These are phyloP conservation scores for Babesia gibsoni DNA, from an alignment of 169 alveolate species.

Conservation along the genomic window DNA sequence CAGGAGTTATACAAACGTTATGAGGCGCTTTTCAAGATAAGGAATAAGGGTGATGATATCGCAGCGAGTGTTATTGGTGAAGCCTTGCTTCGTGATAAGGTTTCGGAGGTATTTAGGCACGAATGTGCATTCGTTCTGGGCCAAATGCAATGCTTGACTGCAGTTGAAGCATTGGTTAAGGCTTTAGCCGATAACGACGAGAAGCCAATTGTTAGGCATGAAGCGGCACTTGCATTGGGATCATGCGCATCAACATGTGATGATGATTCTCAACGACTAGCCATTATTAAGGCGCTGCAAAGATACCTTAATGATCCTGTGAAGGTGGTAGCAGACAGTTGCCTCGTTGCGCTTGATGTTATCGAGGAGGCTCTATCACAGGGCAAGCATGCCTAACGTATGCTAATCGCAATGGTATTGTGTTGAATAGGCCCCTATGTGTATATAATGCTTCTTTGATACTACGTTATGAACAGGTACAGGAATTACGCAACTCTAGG, in stretches of 20 bases:
- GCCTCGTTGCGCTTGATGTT: constrained; percentile 61
- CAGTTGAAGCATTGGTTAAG: constrained; percentile 64
- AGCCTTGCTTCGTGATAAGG: constrained; percentile 75
- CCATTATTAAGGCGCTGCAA: constrained; percentile 20
- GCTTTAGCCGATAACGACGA: constrained; percentile 74
- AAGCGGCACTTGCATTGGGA: constrained; percentile 90
- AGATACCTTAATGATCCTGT: constrained; percentile 18
- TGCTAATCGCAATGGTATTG: no score
- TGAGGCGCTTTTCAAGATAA: constrained; percentile 74
- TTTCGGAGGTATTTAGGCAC: constrained; percentile 86
- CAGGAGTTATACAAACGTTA: constrained; percentile 60
- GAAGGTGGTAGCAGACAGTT: constrained; percentile 63
- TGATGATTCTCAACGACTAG: not conserved
- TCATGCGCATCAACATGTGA: constrained; percentile 68
- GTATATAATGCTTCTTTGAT: no score
- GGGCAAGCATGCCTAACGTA: no score
- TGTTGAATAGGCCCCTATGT: no score
- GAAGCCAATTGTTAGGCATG: constrained; percentile 89
- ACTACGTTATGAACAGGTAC: no score
- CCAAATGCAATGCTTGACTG: constrained; percentile 77
- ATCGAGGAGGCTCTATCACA: constrained; percentile 28
- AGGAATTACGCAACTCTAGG: no score
- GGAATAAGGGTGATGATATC: constrained; percentile 64
- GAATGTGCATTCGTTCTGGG: constrained; percentile 91
- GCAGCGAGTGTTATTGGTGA: constrained; percentile 73